These are phyloP conservation scores for Phytomonas serpens DNA, from an alignment of 208 protist species.

Conservation along the genomic window DNA sequence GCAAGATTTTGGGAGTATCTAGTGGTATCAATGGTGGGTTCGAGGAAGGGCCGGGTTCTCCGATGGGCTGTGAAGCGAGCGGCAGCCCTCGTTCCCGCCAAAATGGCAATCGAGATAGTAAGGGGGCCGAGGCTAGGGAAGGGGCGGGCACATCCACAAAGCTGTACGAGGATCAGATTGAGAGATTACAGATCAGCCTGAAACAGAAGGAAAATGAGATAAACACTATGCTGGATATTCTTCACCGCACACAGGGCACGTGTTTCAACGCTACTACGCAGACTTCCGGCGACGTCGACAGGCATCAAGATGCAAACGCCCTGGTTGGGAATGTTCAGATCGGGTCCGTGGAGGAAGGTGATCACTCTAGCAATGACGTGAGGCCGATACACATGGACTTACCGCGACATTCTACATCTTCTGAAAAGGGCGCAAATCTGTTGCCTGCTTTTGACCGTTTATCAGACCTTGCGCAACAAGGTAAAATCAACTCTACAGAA, in stretches of 20 bases:
- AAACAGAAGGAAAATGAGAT: constrained; percentile 92
- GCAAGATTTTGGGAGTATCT: constrained; percentile 14
- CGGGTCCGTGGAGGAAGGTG: not conserved
- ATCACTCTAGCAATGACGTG: not conserved
- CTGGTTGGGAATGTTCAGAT: not conserved
- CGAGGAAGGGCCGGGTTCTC: constrained; percentile 3
- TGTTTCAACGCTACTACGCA: constrained; percentile 20
- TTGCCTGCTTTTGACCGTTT: not conserved
- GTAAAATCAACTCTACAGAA: constrained; percentile 28
- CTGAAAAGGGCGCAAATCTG: not conserved
- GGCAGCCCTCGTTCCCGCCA: not conserved
- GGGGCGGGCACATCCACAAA: not conserved
- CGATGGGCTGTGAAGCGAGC: constrained; percentile 3
- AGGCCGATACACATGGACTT: not conserved
- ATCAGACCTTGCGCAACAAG: constrained; percentile 16
- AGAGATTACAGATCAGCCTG: constrained; percentile 59
- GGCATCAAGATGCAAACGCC: not conserved
- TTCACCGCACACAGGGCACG: constrained; percentile 26
- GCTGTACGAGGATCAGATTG: constrained; percentile 35
- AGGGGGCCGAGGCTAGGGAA: not conserved
- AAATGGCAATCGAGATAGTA: not conserved
- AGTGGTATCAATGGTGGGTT: constrained; percentile 9
- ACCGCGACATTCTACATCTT: not conserved
- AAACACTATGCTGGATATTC: constrained; percentile 78
- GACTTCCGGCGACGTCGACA: not conserved